phyloP scores from a whole-genome alignment of 2,329 filamentous ascomycete species.

The Curvularia eragrostidis region DNA sequence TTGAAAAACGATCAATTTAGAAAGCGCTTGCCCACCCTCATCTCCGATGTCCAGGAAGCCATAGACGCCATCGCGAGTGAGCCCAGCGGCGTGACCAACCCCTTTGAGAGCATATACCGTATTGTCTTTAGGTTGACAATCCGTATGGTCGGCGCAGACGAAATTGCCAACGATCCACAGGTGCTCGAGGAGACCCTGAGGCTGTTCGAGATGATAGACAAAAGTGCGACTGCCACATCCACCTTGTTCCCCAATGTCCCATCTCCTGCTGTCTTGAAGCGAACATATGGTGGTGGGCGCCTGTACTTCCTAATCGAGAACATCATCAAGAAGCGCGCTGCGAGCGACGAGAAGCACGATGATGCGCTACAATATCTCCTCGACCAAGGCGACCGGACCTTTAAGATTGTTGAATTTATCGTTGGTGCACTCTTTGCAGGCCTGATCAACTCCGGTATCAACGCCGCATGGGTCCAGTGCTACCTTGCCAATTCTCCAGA shows the following conservation, averaged over 20 bases:
- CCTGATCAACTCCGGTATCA: conserved; percentile 64
- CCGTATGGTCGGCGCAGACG: conserved; percentile 60
- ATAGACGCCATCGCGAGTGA: conserved; percentile 50
- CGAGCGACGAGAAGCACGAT: conserved; percentile 51
- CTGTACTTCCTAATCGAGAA: conserved; percentile 59
- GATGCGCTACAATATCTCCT: conserved; percentile 63
- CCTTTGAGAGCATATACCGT: conserved; percentile 61
- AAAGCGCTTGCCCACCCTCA: conserved; percentile 52
- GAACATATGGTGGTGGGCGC: conserved; percentile 55
- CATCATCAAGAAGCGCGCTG: conserved; percentile 57
- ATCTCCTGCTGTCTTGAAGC: conserved; percentile 52
- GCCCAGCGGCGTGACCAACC: conserved; percentile 54
- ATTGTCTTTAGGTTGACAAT: conserved; percentile 65
- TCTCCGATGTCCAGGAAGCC: conserved; percentile 49
- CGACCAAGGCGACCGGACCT: conserved; percentile 57
- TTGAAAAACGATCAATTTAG: conserved; percentile 39
- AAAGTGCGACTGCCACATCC: conserved; percentile 51
- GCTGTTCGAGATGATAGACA: conserved; percentile 58
- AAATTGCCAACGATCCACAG: conserved; percentile 58
- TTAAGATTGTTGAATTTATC: conserved; percentile 57
- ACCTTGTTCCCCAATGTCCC: conserved; percentile 64
- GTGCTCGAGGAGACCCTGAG: conserved; percentile 54
- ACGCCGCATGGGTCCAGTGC: conserved; percentile 56
- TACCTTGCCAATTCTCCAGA: conserved; percentile 46
- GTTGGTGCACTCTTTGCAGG: conserved; percentile 64